phyloP scores from a whole-genome alignment of 805 yeast genomes.

The Kluyveromyces aestuarii region DNA sequence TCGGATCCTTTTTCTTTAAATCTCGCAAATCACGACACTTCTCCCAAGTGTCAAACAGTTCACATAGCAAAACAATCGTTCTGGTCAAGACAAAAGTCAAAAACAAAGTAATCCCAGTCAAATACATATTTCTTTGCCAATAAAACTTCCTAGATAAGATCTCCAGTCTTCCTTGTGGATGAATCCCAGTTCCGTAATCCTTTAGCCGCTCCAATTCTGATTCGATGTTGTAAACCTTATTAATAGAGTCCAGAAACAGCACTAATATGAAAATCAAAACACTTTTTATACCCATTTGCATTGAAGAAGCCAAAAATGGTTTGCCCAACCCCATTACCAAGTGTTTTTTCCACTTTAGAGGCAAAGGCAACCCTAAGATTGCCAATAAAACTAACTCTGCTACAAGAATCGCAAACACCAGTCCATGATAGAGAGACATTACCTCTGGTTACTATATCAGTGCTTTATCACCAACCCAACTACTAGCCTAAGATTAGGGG shows the following conservation, averaged over 20 bases:
- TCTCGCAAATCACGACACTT: slow-evolving; percentile 28
- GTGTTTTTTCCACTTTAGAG: slow-evolving; percentile 61
- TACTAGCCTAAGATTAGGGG: too few relatives aligned
- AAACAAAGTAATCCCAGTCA: slow-evolving; percentile 92
- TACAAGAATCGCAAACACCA: slow-evolving; percentile 67
- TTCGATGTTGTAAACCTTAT: slow-evolving; percentile 64
- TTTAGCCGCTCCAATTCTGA: slow-evolving; percentile 38
- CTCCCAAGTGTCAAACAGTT: slow-evolving; percentile 56
- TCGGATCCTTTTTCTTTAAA: slow-evolving; percentile 5
- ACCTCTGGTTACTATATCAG: background rate
- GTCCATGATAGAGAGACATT: slow-evolving; percentile 25
- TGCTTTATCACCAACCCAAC: background rate
- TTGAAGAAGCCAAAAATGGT: slow-evolving; percentile 63
- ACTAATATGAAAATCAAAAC: slow-evolving; percentile 74
- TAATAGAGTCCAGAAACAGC: slow-evolving; percentile 80
- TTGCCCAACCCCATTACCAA: slow-evolving; percentile 52
- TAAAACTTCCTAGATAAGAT: slow-evolving; percentile 86
- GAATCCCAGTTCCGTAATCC: slow-evolving; percentile 18
- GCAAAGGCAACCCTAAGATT: slow-evolving; percentile 76
- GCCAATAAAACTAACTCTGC: slow-evolving; percentile 74
- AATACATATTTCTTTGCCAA: slow-evolving; percentile 92
- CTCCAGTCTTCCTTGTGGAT: slow-evolving; percentile 59
- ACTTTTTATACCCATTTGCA: slow-evolving; percentile 73
- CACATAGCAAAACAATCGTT: slow-evolving; percentile 73
- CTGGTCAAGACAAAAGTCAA: slow-evolving; percentile 77